These are phyloP conservation scores for Grigorovia humatica DNA, from an alignment of 805 yeast species.

Conservation along the genomic window DNA sequence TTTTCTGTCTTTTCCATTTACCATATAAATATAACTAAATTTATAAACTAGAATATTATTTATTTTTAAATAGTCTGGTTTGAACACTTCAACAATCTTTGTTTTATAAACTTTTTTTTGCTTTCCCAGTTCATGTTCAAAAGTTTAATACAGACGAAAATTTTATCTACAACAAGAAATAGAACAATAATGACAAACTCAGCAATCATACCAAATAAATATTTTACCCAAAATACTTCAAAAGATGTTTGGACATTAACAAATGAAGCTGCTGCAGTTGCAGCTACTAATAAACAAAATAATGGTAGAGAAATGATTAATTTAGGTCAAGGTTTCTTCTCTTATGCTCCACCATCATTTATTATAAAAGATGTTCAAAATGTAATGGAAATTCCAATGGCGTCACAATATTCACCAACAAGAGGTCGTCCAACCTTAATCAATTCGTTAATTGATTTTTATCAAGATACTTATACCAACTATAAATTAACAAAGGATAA, in stretches of 20 bases:
- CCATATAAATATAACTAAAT: no score
- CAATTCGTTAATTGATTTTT: conserved; percentile 58
- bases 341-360: conserved; percentile 92
- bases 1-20: no score
- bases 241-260: conserved; percentile 94
- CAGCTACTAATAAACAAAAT: conserved; percentile 40
- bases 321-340: conserved; percentile 95
- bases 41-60: no score
- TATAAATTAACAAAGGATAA: conserved; percentile 35
- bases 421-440: conserved; percentile 74
- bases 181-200: conserved; percentile 4
- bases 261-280: conserved; percentile 88
- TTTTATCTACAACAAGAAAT: not conserved
- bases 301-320: conserved; percentile 73
- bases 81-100: no score
- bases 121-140: not conserved
- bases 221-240: conserved; percentile 51
- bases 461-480: conserved; percentile 45
- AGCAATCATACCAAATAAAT: conserved; percentile 28
- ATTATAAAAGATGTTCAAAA: conserved; percentile 72
- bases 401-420: conserved; percentile 90
- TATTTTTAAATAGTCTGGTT: no score
- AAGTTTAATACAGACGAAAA: not conserved
- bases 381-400: conserved; percentile 61
- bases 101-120: no score